Base-by-base conservation (phyloP, 2,329 filamentous ascomycete genomes). In the Colletotrichum truncatum region DNA sequence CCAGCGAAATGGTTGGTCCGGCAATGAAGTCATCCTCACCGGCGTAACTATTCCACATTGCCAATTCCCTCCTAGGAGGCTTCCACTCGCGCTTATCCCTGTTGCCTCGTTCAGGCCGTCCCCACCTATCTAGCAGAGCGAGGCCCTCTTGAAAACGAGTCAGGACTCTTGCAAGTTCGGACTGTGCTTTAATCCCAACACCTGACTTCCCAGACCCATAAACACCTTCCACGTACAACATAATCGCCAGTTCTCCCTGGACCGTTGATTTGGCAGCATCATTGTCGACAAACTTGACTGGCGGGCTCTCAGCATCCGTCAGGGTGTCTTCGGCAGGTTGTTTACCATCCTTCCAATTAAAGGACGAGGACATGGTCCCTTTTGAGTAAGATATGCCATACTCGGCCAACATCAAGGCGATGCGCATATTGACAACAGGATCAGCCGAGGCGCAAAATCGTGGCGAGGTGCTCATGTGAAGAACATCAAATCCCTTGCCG, bases 401-500 rank as follows among this genome's bases (percentile, higher is more conserved):
- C 67, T 86, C 83, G 0, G 80, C 78, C 28, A 88, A 73, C 76
- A 86, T 83, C 10, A 88, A 68, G 66, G 78, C 76, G 2, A 89
- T 76, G 2, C 84, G 78, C 73, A 80, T 73, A 57, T 89, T 86
- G 6, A 80, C 76, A 4, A 86, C 70, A 0, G 70, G 28, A 60
- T 89, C 85, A 1, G 74, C 71, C 2, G 83, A 84, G 4, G 80
- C 69, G 70, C 86, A 88, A 49, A 89, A 76, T 14, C 86, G 76
- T 25, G 85, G 81, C 23, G 84, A 78, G 32, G 73, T 76, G 64
- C 79, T 82, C 72, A 90, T 85, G 72, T 96, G 90, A 63, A 96
- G 78, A 6, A 97, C 93, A 73, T 99, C 92, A 68, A 94, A 97
- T 0, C 96, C 96, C 1, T 73, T 70, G 0, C 94, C 94, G 72